Evolutionary conservation across 225 moss, liverwort and hornwort genomes (phyloP).

Genomic region (Neckera pumila): DNA sequence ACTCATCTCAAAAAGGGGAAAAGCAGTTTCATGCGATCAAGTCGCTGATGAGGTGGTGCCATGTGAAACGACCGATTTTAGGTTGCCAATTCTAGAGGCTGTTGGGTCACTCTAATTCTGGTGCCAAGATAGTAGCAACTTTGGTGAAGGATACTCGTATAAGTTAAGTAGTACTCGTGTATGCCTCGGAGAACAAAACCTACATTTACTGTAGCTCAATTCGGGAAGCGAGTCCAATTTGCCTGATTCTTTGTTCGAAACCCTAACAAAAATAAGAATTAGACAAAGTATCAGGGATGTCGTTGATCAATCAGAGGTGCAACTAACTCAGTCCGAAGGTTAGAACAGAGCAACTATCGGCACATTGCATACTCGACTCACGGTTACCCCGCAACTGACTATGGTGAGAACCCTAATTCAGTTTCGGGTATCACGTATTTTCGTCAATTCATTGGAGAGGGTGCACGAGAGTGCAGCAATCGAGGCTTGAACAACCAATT

Average conservation of each 20-base stretch:
- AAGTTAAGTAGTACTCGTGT: neutral
- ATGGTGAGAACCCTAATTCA: neutral
- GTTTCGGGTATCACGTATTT: neutral
- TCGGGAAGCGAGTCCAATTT: neutral
- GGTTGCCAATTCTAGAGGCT: neutral
- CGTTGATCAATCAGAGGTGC: neutral
- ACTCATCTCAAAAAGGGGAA: neutral
- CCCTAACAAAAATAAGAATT: neutral
- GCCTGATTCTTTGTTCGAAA: neutral
- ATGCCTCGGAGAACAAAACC: neutral
- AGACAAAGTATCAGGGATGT: neutral
- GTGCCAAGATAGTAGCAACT: neutral
- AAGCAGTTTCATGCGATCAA: neutral
- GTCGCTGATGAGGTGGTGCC: neutral
- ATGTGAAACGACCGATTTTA: neutral
- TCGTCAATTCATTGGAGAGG: neutral
- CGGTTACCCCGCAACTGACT: neutral
- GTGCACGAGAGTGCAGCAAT: neutral
- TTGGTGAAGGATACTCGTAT: neutral
- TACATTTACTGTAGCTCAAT: neutral
- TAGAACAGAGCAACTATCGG: neutral
- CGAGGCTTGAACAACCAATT: neutral
- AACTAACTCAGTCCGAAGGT: neutral
- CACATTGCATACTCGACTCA: neutral
- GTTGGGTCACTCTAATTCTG: neutral